phyloP scores from a whole-genome alignment of 805 yeast genomes.

The Cephaloascus albidus region DNA sequence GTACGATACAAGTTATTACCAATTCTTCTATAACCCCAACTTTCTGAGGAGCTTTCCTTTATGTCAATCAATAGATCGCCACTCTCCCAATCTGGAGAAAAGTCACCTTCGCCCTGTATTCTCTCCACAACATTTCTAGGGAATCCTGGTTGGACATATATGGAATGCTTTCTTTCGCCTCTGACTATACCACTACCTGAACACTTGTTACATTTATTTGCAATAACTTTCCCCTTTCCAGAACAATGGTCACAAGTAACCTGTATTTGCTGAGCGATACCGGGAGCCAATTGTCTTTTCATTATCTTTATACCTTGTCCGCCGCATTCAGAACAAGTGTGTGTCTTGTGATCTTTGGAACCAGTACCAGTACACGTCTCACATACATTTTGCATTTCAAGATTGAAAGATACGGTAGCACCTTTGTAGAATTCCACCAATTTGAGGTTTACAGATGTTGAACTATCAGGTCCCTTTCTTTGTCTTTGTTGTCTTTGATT shows the following conservation, averaged over 20 bases:
- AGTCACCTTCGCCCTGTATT: conserved; percentile 73
- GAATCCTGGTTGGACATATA: conserved; percentile 65
- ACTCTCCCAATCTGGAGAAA: conserved; percentile 69
- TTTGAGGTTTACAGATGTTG: conserved; percentile 44
- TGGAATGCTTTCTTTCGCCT: conserved; percentile 44
- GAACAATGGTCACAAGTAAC: conserved; percentile 70
- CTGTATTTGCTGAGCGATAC: conserved; percentile 82
- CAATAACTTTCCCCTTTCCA: conserved; percentile 66
- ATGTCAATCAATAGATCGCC: conserved; percentile 70
- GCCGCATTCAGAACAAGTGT: conserved; percentile 56
- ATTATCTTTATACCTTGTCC: conserved; percentile 68
- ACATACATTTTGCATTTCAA: conserved; percentile 71
- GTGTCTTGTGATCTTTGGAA: conserved; percentile 65
- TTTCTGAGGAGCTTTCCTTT: conserved; percentile 42
- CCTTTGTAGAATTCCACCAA: conserved; percentile 69
- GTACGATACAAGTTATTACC: conserved; percentile 69
- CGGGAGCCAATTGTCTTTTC: conserved; percentile 75
- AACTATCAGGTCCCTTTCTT: conserved; percentile 52
- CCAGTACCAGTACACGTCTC: conserved; percentile 78
- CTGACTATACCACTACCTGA: conserved; percentile 58
- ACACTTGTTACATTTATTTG: conserved; percentile 60
- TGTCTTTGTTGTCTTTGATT: conserved; percentile 12
- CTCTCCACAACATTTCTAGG: conserved; percentile 49
- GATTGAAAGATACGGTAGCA: conserved; percentile 43
- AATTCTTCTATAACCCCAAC: conserved; percentile 82